Evolutionary conservation across 1,284 basidiomycete genomes (phyloP), one percentile per base, ranked within the genome.

Genomic region (Phlebopus sp.): DNA sequence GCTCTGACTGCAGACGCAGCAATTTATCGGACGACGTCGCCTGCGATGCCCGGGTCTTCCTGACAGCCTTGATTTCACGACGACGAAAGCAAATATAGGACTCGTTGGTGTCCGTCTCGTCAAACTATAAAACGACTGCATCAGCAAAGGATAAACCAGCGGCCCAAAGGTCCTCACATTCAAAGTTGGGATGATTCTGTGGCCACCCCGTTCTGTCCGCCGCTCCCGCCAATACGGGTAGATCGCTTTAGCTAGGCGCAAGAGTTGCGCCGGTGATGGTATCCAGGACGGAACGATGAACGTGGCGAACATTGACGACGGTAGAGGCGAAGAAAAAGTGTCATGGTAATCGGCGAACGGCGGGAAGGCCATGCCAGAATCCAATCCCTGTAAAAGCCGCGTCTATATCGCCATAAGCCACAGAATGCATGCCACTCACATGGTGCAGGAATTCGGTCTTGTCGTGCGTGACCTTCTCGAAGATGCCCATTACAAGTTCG

Each of bases 1-100:
- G 75, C 66, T 97, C 94, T 32, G 71, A 69, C 57, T 92, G 87
- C 11, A 97, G 71, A 37, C 91, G 87, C 9, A 84, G 68, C 56
- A 97, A 80, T 58, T 92, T 90, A 59, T 97, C 94, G 10, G 93
- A 88, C 18, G 88, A 92, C 2, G 89, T 86, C 14, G 85, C 84
- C 62, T 97, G 93, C 1, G 89, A 89, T 8, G 92, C 86, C 19
- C 95, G 85, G 1, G 96, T 99, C 73, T 99, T 98, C 51, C 96
- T 86, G 19, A 93, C 82, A 11, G 90, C 86, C 66, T 98, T 98
- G 66, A 91, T 90, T 63, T 99, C 96, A 50, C 95, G 86, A 46
- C 96, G 81, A 35, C 97, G 86, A 79, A 99, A 99, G 70, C 97
- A 99, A 43, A 98, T 92, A 57, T 98, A 99, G 0, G 97, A 97